Evolutionary conservation across 768 basidiomycete genomes (phyloP).

Genomic region (Tulasnella sp.): DNA sequence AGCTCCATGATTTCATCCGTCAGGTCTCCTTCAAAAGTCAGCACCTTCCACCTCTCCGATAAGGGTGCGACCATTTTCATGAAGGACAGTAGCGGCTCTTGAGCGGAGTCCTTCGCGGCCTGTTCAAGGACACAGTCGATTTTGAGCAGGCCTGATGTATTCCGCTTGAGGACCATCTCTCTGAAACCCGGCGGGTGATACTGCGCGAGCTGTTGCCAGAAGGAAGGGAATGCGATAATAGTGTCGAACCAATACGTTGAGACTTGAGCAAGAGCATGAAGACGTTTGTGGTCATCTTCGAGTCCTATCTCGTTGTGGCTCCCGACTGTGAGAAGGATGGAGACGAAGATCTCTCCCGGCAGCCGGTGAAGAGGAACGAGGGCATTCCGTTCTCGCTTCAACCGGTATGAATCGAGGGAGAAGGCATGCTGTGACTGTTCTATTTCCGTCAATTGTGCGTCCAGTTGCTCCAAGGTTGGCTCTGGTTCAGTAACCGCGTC

Average conservation of each 20-base stretch:
- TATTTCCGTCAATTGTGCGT: neutral
- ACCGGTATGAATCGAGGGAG: neutral
- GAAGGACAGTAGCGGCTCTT: neutral
- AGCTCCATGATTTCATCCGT: neutral
- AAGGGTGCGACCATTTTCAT: neutral
- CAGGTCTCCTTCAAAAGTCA: neutral
- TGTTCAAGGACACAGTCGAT: neutral
- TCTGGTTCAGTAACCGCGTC: neutral
- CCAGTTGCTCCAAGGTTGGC: neutral
- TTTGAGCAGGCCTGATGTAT: neutral
- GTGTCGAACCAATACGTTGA: constrained; percentile 1
- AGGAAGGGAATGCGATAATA: neutral
- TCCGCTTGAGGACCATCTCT: neutral
- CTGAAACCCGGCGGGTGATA: neutral
- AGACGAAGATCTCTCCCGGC: constrained; percentile 13
- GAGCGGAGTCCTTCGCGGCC: too few species aligned
- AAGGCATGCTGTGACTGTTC: neutral
- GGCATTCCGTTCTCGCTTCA: constrained; percentile 1
- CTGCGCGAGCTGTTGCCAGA: neutral
- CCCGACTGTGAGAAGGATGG: neutral
- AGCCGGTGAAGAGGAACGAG: constrained; percentile 9
- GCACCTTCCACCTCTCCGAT: neutral
- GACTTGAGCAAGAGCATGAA: neutral
- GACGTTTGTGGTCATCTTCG: neutral
- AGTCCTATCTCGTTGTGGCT: neutral